These are phyloP conservation scores for Sporothrix curviconia DNA, from an alignment of 2,329 filamentous ascomycete species.

Conservation along the genomic window DNA sequence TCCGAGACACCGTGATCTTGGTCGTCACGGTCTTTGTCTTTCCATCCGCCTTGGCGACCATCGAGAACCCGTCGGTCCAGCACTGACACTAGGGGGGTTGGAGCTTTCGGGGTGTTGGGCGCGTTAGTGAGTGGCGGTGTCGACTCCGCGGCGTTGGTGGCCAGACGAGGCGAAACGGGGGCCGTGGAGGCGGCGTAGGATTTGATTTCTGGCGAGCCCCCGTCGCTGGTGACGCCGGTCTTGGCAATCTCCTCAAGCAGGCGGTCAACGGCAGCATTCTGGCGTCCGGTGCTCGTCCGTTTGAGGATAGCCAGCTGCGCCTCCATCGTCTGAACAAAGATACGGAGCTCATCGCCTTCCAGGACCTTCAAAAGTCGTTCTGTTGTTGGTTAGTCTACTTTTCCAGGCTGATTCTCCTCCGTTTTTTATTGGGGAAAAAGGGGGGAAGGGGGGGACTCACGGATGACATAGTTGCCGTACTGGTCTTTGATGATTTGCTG, in stretches of 20 bases:
- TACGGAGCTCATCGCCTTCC: constrained; percentile 50
- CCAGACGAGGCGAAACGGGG: constrained; percentile 33
- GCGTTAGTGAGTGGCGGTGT: constrained; percentile 63
- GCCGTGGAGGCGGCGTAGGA: constrained; percentile 18
- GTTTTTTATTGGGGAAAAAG: no score
- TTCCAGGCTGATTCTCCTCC: no score
- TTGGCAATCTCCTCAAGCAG: constrained; percentile 33
- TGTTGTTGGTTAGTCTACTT: no score
- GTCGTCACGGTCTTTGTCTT: background rate
- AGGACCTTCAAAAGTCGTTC: constrained; percentile 71
- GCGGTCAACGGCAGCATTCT: constrained; percentile 58
- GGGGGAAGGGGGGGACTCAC: constrained; percentile 51
- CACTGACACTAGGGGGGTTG: constrained; percentile 57
- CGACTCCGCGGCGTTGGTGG: constrained; percentile 44
- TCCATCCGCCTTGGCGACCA: constrained; percentile 1
- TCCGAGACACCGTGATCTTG: background rate
- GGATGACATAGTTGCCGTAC: constrained; percentile 93
- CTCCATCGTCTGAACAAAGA: constrained; percentile 57
- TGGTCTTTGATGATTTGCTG: constrained; percentile 78
- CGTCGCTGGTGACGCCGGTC: constrained; percentile 16
- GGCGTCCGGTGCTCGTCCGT: constrained; percentile 58
- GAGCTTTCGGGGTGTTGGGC: constrained; percentile 61
- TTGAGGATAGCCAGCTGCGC: constrained; percentile 56
- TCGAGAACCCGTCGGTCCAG: constrained; percentile 42
- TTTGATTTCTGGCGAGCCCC: constrained; percentile 1